A percentile compares a stretch with the other conserved stretches of the same genome.
Conservation (phyloP, 2,329 filamentous ascomycete species). For the Pseudonectria buxi region DNA sequence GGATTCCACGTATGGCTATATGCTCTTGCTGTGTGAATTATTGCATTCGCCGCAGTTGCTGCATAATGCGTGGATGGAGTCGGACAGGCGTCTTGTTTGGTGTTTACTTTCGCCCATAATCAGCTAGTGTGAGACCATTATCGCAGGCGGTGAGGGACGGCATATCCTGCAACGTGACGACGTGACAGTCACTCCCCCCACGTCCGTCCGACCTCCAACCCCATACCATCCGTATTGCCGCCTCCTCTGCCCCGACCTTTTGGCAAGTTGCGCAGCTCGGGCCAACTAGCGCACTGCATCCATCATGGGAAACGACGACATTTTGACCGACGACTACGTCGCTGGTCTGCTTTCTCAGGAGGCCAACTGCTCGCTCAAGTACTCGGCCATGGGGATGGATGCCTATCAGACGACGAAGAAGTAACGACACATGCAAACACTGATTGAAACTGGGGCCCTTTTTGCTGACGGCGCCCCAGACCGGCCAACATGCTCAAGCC, state of each 20-base stretch:
- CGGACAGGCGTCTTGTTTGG: slow-evolving; percentile 3
- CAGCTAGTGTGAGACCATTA: slow-evolving; percentile 16
- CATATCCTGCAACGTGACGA: slow-evolving; percentile 5
- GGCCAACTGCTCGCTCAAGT: slow-evolving; percentile 67
- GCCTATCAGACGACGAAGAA: slow-evolving; percentile 49
- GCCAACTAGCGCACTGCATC: slow-evolving; percentile 1
- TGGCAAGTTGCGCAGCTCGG: slow-evolving; percentile 1
- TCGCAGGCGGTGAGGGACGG: slow-evolving; percentile 14
- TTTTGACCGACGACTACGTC: slow-evolving; percentile 70
- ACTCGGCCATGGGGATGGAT: slow-evolving; percentile 66
- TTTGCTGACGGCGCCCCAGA: slow-evolving; percentile 33
- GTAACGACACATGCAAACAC: slow-evolving; percentile 28
- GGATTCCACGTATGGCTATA: too few relatives aligned
- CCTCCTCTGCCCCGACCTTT: slow-evolving; percentile 6
- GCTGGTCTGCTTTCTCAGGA: slow-evolving; percentile 74
- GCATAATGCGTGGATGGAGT: slow-evolving; percentile 2
- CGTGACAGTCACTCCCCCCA: too few relatives aligned
- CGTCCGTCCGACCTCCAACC: neutral
- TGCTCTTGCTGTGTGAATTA: too few relatives aligned
- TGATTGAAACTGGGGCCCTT: slow-evolving; percentile 5
- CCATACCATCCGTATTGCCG: slow-evolving; percentile 2
- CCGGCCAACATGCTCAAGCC: slow-evolving; percentile 70
- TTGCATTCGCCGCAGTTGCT: neutral
- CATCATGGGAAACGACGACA: slow-evolving; percentile 39
- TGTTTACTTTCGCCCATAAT: slow-evolving; percentile 35